These are phyloP conservation scores for Aegilops speltoides DNA, from an alignment of 176 grass and related monocot species.

Conservation along the genomic window DNA sequence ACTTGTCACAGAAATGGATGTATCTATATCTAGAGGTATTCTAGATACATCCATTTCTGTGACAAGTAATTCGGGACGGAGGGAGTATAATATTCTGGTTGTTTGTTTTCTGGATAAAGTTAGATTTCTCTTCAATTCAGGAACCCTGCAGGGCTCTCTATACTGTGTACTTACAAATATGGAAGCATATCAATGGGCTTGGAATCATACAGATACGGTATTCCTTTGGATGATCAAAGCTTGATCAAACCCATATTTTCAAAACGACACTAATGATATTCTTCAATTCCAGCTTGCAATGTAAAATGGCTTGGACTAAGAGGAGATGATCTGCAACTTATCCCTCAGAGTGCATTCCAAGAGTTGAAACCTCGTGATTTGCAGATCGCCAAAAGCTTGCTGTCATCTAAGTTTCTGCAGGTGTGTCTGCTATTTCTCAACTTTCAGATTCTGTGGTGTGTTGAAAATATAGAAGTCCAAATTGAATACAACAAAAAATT, in stretches of 20 bases:
- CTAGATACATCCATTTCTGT: too few relatives aligned
- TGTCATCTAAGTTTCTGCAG: constrained; percentile 77
- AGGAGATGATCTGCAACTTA: constrained; percentile 74
- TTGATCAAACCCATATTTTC: neutral
- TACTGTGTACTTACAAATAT: constrained; percentile 94
- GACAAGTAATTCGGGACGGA: too few relatives aligned
- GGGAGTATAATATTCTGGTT: neutral
- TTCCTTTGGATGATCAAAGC: constrained; percentile 7
- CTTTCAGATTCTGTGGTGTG: neutral
- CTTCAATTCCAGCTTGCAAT: constrained; percentile 80
- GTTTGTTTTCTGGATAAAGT: constrained; percentile 7
- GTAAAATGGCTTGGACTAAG: constrained; percentile 94
- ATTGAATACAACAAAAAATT: neutral
- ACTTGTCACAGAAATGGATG: too few relatives aligned
- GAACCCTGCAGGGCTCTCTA: constrained; percentile 96
- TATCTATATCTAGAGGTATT: too few relatives aligned
- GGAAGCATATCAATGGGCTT: constrained; percentile 90
- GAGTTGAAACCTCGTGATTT: constrained; percentile 72
- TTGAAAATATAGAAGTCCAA: neutral
- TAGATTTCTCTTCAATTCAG: constrained; percentile 43
- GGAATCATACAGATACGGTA: constrained; percentile 96
- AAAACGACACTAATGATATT: neutral
- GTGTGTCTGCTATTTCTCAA: constrained; percentile 38
- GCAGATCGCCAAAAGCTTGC: constrained; percentile 78
- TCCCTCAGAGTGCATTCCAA: constrained; percentile 58